Percentiles rank a stretch among this genome's conserved stretches.
These are phyloP conservation scores for Schoenoplectus triqueter DNA, from an alignment of 202 grass and related monocot genomes.

Conservation along the genomic window DNA sequence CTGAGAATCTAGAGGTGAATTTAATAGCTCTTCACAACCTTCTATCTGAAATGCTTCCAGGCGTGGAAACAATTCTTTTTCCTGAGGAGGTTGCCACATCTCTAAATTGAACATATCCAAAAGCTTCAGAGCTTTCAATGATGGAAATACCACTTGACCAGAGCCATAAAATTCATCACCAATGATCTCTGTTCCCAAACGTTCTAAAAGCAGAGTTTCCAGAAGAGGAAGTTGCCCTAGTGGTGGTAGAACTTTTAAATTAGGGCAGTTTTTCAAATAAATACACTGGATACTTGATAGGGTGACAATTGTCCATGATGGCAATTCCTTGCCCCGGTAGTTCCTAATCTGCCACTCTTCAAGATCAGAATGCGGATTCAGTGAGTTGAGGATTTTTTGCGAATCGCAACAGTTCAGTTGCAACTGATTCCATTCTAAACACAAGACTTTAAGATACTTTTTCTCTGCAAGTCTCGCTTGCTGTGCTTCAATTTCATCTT, in stretches of 20 bases:
- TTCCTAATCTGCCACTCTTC: conserved; percentile 38
- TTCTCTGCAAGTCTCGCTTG: conserved; percentile 37
- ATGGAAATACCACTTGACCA: conserved; percentile 36
- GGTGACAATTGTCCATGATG: conserved; percentile 38
- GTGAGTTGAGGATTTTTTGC: conserved; percentile 24
- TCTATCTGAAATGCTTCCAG: not conserved
- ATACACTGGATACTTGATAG: conserved; percentile 15
- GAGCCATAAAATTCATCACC: conserved; percentile 44
- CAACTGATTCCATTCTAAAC: conserved; percentile 18
- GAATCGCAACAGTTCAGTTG: not conserved
- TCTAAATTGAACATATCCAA: conserved; percentile 38
- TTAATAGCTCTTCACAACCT: not conserved
- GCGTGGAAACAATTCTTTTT: not conserved
- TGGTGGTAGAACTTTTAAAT: conserved; percentile 35
- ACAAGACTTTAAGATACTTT: conserved; percentile 41
- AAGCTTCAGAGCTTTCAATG: conserved; percentile 41
- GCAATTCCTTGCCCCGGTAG: conserved; percentile 33
- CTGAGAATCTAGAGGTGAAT: not conserved
- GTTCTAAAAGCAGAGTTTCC: not conserved
- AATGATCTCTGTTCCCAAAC: conserved; percentile 14
- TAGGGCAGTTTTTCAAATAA: not conserved
- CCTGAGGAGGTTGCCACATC: conserved; percentile 39
- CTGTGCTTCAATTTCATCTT: conserved; percentile 22
- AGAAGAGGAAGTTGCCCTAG: conserved; percentile 40
- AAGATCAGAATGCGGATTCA: conserved; percentile 45